These are phyloP conservation scores for Xylaria multiplex DNA, from an alignment of 2,329 filamentous ascomycete species.

Conservation along the genomic window DNA sequence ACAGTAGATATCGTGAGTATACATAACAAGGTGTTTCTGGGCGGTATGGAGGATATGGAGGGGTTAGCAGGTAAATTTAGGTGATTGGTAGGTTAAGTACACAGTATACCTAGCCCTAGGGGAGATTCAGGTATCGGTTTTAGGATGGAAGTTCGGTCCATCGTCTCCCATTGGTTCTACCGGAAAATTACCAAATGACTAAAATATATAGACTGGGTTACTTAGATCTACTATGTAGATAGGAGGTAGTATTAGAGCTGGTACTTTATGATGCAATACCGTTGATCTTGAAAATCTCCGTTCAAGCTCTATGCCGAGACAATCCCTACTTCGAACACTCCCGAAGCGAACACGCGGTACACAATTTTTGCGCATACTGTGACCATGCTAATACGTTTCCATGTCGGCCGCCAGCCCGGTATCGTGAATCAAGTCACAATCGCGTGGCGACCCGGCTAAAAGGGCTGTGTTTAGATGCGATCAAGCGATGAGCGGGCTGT, in stretches of 20 bases:
- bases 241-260: neutral
- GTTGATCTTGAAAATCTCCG: slow-evolving; percentile 14
- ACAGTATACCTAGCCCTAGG: neutral
- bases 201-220: neutral
- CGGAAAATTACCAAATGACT: neutral
- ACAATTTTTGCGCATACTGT: neutral
- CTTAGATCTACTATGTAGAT: neutral
- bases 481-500: slow-evolving; percentile 11
- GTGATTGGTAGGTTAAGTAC: neutral
- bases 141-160: neutral
- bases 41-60: too few species aligned
- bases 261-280: slow-evolving; percentile 2
- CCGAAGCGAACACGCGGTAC: slow-evolving; percentile 3
- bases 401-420: neutral
- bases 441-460: slow-evolving; percentile 27
- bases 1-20: neutral
- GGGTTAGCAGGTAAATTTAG: neutral
- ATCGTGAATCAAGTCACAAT: neutral
- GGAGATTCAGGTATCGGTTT: slow-evolving; percentile 15
- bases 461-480: slow-evolving; percentile 20
- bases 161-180: slow-evolving; percentile 1
- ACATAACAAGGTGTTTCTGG: neutral
- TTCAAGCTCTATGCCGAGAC: slow-evolving; percentile 12
- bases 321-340: neutral
- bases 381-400: neutral